Base-by-base conservation (phyloP, 495 filamentous ascomycete genomes). In the Aspergillus olivimuriae region DNA sequence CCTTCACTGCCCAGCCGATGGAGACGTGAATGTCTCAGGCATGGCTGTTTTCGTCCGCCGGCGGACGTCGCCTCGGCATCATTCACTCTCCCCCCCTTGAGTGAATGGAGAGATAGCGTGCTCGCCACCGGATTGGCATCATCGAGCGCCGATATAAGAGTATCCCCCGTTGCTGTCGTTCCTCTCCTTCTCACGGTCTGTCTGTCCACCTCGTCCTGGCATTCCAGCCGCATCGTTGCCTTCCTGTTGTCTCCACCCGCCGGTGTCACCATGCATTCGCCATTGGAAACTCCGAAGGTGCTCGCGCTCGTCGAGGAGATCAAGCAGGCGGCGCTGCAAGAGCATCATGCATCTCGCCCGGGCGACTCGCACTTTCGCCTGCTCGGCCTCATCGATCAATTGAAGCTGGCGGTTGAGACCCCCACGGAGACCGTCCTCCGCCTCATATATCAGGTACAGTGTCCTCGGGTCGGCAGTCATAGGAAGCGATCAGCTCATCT, bases 401-500 rank as follows among this genome's bases (percentile, higher is more conserved):
- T 69, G 7, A 53, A 37, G 21, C 45, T 60, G 39, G 56, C 58
- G 0, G 49, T 66, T 10, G 65, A 69, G 47, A 61, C 61, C 0
- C 65, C 65, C 2, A 55, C 55, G 8, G 65, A 69, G 41, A 66
- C 65, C 1, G 44, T 60, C 6, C 46, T 61, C 19, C 61, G 65
- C 5, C 22, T 69, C 4, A 63, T 69, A 16, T 69, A 69, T 41
- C 65, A 69, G 61, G 65, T 69, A 50, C 7, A 19, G 11, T 3
- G 8, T 8, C 10, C 4, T 4, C 33, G 7, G n/a, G 8, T 14
- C 21, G 2, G 18, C 31, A 20, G 1, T 26, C n/a, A 2, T 24
- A 1, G 26, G 46, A 10, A 10, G 33, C 21, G 26, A 20, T 22
- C 14, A 38, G 48, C 35, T 48, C 21, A 20, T 7, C 14, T 26